Evolutionary conservation across 768 basidiomycete genomes (phyloP).

Genomic region (Cystoderma amianthinum): DNA sequence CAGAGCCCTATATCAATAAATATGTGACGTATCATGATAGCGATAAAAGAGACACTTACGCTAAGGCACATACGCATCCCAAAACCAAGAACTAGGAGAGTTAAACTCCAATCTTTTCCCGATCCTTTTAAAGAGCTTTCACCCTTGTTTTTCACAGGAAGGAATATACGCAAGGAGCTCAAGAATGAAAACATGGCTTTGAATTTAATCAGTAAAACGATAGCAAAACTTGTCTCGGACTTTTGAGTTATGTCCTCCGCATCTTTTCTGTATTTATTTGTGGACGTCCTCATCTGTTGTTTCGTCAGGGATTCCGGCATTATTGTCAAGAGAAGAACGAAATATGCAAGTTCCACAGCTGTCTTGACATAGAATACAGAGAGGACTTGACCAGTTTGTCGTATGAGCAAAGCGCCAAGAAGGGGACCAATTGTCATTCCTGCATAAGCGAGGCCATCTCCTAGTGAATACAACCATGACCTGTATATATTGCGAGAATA

Average conservation of each 20-base stretch:
- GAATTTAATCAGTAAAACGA: constrained; percentile 27
- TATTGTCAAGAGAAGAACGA: constrained; percentile 44
- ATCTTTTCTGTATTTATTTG: constrained; percentile 25
- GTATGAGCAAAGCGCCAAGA: constrained; percentile 61
- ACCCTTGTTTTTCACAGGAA: constrained; percentile 29
- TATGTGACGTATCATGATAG: constrained; percentile 41
- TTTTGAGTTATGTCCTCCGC: constrained; percentile 12
- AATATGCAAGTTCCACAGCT: constrained; percentile 40
- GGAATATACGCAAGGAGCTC: constrained; percentile 61
- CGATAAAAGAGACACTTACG: constrained; percentile 17
- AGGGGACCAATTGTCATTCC: constrained; percentile 80
- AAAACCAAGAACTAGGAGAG: constrained; percentile 45
- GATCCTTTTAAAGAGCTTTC: constrained; percentile 27
- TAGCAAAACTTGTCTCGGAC: constrained; percentile 9
- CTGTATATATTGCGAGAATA: constrained; percentile 24
- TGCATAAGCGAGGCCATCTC: constrained; percentile 58
- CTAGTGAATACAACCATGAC: constrained; percentile 58
- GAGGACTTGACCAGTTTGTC: constrained; percentile 41
- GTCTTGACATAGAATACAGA: constrained; percentile 69
- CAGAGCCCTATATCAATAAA: too few species aligned
- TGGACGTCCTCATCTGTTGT: constrained; percentile 35
- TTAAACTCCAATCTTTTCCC: constrained; percentile 60
- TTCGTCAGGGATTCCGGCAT: constrained; percentile 75
- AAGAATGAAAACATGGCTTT: constrained; percentile 55
- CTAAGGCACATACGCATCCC: constrained; percentile 42